Evolutionary conservation across 208 protist species (phyloP).

Genomic region (Crithidia sp.): DNA sequence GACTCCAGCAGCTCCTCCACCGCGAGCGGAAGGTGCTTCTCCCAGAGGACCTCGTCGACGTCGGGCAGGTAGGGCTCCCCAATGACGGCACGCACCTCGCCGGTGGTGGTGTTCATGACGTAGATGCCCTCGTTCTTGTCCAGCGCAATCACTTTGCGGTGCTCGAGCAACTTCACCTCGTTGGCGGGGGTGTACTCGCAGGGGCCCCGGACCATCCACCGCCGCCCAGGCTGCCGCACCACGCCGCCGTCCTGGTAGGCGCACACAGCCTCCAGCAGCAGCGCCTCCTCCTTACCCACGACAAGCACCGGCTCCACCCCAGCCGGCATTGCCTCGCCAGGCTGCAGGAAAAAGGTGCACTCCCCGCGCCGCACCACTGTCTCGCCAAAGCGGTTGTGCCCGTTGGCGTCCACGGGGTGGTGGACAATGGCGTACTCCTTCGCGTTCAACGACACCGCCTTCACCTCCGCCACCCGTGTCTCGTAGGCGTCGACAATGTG

Average conservation of each 20-base stretch:
- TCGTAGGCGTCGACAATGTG: constrained; percentile 92
- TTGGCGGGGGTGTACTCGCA: constrained; percentile 91
- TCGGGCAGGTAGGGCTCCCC: constrained; percentile 94
- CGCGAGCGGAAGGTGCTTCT: constrained; percentile 88
- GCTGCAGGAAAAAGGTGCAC: constrained; percentile 95
- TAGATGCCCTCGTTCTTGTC: constrained; percentile 98
- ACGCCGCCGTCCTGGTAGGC: constrained; percentile 61
- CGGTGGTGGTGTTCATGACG: constrained; percentile 92
- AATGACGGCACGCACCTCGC: constrained; percentile 87
- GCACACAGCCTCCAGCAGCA: constrained; percentile 92
- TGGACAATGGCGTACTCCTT: constrained; percentile 94
- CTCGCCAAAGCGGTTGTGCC: constrained; percentile 83
- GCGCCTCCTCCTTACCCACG: constrained; percentile 93
- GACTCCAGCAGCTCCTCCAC: constrained; percentile 93
- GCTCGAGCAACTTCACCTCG: constrained; percentile 92
- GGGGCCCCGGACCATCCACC: constrained; percentile 96
- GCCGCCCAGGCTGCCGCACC: constrained; percentile 82
- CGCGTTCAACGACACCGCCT: constrained; percentile 79
- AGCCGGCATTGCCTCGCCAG: constrained; percentile 90
- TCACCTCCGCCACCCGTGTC: constrained; percentile 66
- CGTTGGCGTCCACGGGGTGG: constrained; percentile 82
- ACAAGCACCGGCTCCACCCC: constrained; percentile 89
- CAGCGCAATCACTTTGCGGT: constrained; percentile 90
- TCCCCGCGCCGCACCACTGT: constrained; percentile 87
- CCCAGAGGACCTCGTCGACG: constrained; percentile 95